Base-by-base conservation (phyloP, 495 filamentous ascomycete species). In the Daldinia vernicosa region DNA sequence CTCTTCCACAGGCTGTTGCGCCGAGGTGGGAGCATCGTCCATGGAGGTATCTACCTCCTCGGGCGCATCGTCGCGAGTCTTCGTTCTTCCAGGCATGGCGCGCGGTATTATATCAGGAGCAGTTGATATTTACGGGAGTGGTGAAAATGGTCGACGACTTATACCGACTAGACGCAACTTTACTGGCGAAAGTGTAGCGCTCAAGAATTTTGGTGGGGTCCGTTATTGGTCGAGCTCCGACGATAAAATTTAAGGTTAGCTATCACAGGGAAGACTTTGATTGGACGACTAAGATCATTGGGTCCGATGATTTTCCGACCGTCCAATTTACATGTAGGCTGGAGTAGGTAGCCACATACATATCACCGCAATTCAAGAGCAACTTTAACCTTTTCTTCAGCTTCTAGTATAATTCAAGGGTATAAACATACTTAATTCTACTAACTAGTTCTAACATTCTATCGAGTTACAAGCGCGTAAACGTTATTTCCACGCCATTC, bases 31-130 rank as follows among this genome's bases (percentile, higher is more conserved):
- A 53, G 76, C 79, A 62, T 87, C 84, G 24, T 85, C 78, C 89
- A 91, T 92, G 60, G 82, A 82, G 6, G 80, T 70, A 66, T 86
- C 84, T n/a, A 75, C 76, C 39, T 76, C 72, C 50, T 75, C 71
- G 15, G 74, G 37, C 51, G 72, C 51, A 24, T 74, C 67, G 28
- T 56, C 67, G 52, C 40, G 66, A 45, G 80, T 51, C 68, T 68
- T 81, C 24, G 77, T 75, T 64, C 75, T 68, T 75, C 62, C 71
- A 3, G 80, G 75, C 79, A 81, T 81, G 15, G 37, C 73, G 26
- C 27, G 1, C n/a, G 30, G 24, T 56, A 12, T 6, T 6, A 6
- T 56, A 56, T 9, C 28, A 8, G 19, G 7, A 4, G 43, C 19
- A 22, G 9, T 47, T 47, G 43, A 15, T 24, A 24, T 47, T 47